Base-by-base conservation (phyloP, 768 basidiomycete species). In the Pisolithus microcarpus region DNA sequence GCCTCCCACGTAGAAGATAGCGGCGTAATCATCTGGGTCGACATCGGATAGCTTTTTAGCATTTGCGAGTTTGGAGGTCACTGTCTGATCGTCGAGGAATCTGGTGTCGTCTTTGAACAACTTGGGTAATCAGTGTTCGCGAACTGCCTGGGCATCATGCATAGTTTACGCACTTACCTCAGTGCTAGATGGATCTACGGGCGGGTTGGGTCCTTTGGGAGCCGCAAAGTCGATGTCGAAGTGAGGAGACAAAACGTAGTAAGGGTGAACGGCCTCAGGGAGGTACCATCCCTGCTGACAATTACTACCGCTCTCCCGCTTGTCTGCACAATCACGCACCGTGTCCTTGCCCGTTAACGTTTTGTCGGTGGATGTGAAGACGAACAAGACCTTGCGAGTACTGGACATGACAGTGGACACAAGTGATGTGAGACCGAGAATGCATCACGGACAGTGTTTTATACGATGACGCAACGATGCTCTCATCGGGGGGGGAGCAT, bases 1-100 rank as follows among this genome's bases (percentile, higher is more conserved):
- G 30, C 89, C 87, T 38, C 88, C 89, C 50, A 86, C 76, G 60
- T 87, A 87, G 68, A 85, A 89, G 50, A 91, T 70, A 15, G 82
- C 88, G 48, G 76, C 81, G 61, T 87, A 91, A 57, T 85, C 80
- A 28, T 72, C 64, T 5, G 66, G 68, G 43, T 75, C 72, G 56
- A 91, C 75, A 1, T 83, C 79, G 0, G 73, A 66, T 43, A 91
- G 70, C 65, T 74, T 79, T 68, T 82, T 80, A 4, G 85, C 77
- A 31, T 68, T 69, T 7, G 71, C 72, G 28, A 86, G 61, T 58
- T 84, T 80, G 15, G 65, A 57, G 56, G 75, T 72, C n/a, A 72
- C 72, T 40, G 80, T 79, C 5, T 67, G 69, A 8, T 68, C 62
- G 59, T 90, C 85, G 45, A 85, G 65, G 72, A 90, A 90, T 44